Base-by-base conservation (phyloP, 1,139 yeast species). In the Nakaseomyces uthaithaninus region DNA sequence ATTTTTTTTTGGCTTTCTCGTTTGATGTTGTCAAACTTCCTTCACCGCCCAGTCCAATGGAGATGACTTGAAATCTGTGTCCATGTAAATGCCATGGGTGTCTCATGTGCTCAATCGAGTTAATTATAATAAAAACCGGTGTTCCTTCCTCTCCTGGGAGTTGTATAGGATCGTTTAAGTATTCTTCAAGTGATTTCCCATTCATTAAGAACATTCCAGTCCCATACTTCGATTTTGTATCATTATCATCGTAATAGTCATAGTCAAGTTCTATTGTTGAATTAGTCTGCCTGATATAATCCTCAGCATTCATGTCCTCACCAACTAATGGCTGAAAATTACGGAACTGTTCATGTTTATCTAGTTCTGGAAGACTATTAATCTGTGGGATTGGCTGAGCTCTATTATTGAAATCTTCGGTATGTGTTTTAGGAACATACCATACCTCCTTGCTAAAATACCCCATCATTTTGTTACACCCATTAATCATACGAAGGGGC, bases 41-140 rank as follows among this genome's bases (percentile, higher is more conserved):
- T 17, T 54, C 57, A 66, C 57, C 74, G 59, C 48, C 69, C 6
- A 62, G 64, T 33, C 75, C 79, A 52, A 82, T 68, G 26, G 74
- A 71, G 41, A 84, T 57, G 8, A 83, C 69, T 69, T 86, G 93
- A 71, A 85, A 83, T 45, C 69, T 71, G 62, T 84, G 93, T 25
- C 95, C 95, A 53, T 86, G 95, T 51, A 86, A 66, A 60, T 86
- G 95, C 79, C 87, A 84, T n/a, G 95, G 95, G 63, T 86, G 95
- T 46, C 75, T 75, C 64, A 93, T 93, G 40, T 87, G 84, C 61
- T 85, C 95, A 45, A 66, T 61, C 46, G 85, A 81, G 58, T 84
- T 83, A 36, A 86, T 61, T 9, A 82, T 75, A 43, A 86, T 66
- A 52, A 85, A 94, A 37, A 85, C 73, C 25, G 75, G 65, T 41